These are phyloP conservation scores for Dactylellina sp. DNA, from an alignment of 2,329 filamentous ascomycete genomes.

Conservation along the genomic window DNA sequence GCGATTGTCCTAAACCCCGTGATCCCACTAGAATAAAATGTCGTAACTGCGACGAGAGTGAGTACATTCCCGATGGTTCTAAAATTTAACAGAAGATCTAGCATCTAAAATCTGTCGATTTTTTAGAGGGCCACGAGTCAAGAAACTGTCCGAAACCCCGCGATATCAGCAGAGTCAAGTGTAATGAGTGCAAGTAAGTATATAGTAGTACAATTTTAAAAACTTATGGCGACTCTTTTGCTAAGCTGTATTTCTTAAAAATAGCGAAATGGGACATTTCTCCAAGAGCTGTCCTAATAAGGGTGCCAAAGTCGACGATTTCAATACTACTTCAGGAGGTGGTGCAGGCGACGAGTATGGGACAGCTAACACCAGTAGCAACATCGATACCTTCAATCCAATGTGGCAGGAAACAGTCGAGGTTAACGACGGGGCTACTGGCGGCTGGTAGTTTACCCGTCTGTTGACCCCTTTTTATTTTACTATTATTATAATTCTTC, in stretches of 20 bases:
- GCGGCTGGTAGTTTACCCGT: conserved; percentile 29
- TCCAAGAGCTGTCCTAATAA: conserved; percentile 41
- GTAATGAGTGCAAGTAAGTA: conserved; percentile 51
- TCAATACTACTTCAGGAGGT: conserved; percentile 43
- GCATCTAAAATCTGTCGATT: neutral
- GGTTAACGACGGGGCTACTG: conserved; percentile 30
- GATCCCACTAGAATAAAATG: conserved; percentile 72
- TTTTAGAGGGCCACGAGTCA: conserved; percentile 64
- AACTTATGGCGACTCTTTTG: too few species aligned
- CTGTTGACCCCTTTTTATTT: conserved; percentile 18
- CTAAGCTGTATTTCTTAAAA: neutral
- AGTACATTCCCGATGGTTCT: conserved; percentile 46
- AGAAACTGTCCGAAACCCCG: conserved; percentile 62
- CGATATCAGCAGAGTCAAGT: conserved; percentile 39
- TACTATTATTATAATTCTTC: conserved; percentile 8
- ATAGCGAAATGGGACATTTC: conserved; percentile 48
- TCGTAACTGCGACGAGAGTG: conserved; percentile 68
- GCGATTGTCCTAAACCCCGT: conserved; percentile 70
- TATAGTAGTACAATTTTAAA: neutral
- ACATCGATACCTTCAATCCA: conserved; percentile 27
- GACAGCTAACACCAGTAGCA: neutral
- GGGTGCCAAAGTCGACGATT: conserved; percentile 30
- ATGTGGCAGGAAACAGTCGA: conserved; percentile 24
- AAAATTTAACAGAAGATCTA: conserved; percentile 8
- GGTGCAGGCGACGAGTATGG: conserved; percentile 32